Evolutionary conservation across 495 filamentous ascomycete species (phyloP).

Genomic region (Neohortaea acidophila): DNA sequence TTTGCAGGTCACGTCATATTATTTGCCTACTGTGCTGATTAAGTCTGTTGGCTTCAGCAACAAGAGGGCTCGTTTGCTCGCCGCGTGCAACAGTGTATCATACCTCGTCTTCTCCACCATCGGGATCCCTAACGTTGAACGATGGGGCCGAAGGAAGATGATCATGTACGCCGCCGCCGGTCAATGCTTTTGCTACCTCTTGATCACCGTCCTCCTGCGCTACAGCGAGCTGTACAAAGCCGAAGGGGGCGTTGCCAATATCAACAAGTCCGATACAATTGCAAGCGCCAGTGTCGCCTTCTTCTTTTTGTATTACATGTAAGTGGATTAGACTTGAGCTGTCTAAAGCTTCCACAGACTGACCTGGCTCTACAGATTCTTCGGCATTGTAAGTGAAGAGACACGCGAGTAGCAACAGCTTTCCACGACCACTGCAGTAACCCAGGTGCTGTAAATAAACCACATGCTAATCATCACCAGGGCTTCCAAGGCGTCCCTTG

Average conservation of each 20-base stretch:
- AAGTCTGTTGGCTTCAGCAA: conserved; percentile 35
- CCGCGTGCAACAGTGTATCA: conserved; percentile 35
- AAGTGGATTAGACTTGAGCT: too few species aligned
- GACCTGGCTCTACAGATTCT: conserved; percentile 9
- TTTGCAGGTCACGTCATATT: conserved; percentile 27
- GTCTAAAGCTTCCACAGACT: conserved; percentile 24
- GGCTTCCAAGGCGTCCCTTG: too few species aligned
- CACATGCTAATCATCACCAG: too few species aligned
- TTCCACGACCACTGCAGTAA: too few species aligned
- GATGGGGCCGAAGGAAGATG: conserved; percentile 36
- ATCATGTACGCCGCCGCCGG: conserved; percentile 37
- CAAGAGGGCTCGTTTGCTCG: conserved; percentile 34
- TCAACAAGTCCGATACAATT: conserved; percentile 20
- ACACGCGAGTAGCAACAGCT: too few species aligned
- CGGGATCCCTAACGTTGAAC: conserved; percentile 34
- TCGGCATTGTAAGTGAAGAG: too few species aligned
- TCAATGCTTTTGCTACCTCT: conserved; percentile 37
- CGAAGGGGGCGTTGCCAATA: too few species aligned
- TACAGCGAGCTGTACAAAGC: conserved; percentile 27
- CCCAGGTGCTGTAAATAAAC: too few species aligned
- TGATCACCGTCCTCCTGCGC: conserved; percentile 41
- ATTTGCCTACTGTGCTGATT: conserved; percentile 37
- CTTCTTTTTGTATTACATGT: conserved; percentile 26
- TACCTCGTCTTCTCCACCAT: conserved; percentile 36
- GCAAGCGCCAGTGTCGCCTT: conserved; percentile 28